Base-by-base conservation (phyloP, 2,329 filamentous ascomycete species). In the Microcera coccophila region DNA sequence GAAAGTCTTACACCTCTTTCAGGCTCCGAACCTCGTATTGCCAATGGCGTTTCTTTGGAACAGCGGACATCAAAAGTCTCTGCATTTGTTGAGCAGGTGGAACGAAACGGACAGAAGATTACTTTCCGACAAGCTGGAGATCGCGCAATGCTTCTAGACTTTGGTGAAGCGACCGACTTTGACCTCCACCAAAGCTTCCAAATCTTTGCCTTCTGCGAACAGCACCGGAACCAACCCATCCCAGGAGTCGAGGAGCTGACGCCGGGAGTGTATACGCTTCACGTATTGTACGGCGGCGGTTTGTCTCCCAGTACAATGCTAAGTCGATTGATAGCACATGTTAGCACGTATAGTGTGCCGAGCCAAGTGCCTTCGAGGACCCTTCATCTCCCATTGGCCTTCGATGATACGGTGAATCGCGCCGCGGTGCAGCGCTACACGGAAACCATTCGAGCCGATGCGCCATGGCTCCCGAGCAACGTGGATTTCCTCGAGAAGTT, bases 401-500 rank as follows among this genome's bases (percentile, higher is more conserved):
- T 70, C 41, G 55, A 71, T 31, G 67, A 70, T 42, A 52, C 49
- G 14, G 58, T 63, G n/a, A 63, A 60, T 42, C 55, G 69, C 16
- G 71, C 76, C 24, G 79, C 80, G 1, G 72, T 81, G 1, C 64
- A 76, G 35, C 71, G 81, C 3, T 85, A 85, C 59, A 75, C 75
- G 56, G 75, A 76, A 18, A 83, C 79, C 1, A 79, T 82, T 48
- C 71, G 81, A 5, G 71, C 75, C 1, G 73, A 79, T 37, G 81
- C 81, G 0, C 73, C 77, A 0, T 85, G 81, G 55, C 67, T 84
- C 0, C 81, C 81, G 0, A 76, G 79, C 50, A 83, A 83, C 41
- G 67, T 82, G 31, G 68, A 74, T 1, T 85, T 84, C 42, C 48
- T 71, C 3, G 57, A 63, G 38, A 46, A 53, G 33, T 50, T 67